These are phyloP conservation scores for Russula emetica DNA, from an alignment of 768 basidiomycete genomes.

Conservation along the genomic window DNA sequence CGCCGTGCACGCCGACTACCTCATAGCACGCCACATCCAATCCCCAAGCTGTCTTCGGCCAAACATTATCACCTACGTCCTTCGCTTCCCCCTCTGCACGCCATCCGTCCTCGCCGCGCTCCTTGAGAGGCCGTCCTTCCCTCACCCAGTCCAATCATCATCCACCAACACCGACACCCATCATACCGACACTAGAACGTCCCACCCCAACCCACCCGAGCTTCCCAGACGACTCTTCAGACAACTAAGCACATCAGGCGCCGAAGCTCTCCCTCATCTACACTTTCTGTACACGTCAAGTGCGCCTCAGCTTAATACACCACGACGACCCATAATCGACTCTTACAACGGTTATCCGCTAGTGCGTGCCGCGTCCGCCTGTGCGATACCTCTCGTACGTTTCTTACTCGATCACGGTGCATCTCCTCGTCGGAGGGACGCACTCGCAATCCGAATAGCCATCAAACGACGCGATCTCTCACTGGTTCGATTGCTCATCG, in stretches of 20 bases:
- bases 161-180: background rate
- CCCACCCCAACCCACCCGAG: constrained; percentile 34
- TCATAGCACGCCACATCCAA: constrained; percentile 39
- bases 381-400: constrained; percentile 57
- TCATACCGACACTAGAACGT: background rate
- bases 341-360: constrained; percentile 80
- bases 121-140: constrained; percentile 33
- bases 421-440: constrained; percentile 56
- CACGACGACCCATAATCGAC: constrained; percentile 48
- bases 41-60: background rate
- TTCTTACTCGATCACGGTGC: constrained; percentile 72
- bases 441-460: constrained; percentile 69
- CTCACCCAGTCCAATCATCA: background rate
- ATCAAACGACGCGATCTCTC: constrained; percentile 63
- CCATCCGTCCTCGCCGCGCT: constrained; percentile 45
- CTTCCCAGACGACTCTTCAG: constrained; percentile 64
- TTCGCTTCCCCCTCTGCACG: constrained; percentile 52
- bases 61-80: constrained; percentile 41
- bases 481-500: constrained; percentile 74
- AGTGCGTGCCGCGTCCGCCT: constrained; percentile 66
- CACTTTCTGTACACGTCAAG: constrained; percentile 48
- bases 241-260: constrained; percentile 40
- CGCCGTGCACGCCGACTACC: constrained; percentile 62
- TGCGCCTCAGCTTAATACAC: constrained; percentile 34
- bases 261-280: constrained; percentile 62